Evolutionary conservation across 805 yeast species (phyloP).

Genomic region (Wickerhamomyces strasburgensis): DNA sequence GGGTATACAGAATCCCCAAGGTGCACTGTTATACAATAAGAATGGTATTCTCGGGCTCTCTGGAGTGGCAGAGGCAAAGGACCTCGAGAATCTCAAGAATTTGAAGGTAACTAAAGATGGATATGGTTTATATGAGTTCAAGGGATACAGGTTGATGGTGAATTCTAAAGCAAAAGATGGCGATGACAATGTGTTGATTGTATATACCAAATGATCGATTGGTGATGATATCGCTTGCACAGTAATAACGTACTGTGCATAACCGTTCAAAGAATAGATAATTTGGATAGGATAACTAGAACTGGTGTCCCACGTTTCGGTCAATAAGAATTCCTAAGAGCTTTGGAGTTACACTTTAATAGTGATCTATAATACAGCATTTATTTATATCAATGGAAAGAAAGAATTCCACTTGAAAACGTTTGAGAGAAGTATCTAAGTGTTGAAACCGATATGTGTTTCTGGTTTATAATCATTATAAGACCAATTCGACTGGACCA

Average conservation of each 20-base stretch:
- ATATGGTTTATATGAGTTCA: conserved; percentile 11
- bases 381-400: no score
- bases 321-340: no score
- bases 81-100: conserved; percentile 10
- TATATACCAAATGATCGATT: conserved; percentile 11
- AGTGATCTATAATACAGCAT: no score
- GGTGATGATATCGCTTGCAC: no score
- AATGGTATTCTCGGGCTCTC: conserved; percentile 18
- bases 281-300: no score
- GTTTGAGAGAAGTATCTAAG: no score
- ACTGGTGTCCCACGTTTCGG: no score
- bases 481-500: conserved; percentile 10
- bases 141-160: conserved; percentile 10
- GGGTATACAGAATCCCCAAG: conserved; percentile 11
- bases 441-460: neutral
- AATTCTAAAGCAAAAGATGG: conserved; percentile 6
- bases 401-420: no score
- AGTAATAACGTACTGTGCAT: no score
- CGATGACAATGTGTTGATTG: conserved; percentile 11
- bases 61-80: conserved; percentile 11
- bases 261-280: no score
- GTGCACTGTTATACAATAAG: conserved; percentile 13
- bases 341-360: no score
- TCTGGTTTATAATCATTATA: neutral
- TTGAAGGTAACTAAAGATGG: conserved; percentile 16